phyloP scores from a whole-genome alignment of 768 basidiomycete genomes.

The Termitomyces sp. region DNA sequence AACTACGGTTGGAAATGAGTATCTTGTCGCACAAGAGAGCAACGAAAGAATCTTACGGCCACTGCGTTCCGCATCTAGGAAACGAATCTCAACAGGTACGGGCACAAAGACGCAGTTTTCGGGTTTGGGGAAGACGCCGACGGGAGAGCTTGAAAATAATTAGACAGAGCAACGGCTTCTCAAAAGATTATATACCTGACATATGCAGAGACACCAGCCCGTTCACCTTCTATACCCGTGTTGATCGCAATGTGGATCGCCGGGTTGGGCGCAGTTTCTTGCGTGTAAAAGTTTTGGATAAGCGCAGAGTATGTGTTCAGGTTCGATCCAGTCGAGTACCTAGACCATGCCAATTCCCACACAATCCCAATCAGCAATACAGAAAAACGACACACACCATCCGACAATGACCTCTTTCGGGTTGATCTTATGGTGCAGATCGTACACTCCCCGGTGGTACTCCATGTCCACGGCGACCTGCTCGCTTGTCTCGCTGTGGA shows the following conservation, averaged over 20 bases:
- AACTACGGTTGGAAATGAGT: conserved; percentile 38
- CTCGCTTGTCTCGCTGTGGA: conserved; percentile 88
- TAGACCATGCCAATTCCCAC: conserved; percentile 20
- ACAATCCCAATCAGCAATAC: neutral
- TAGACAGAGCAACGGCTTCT: conserved; percentile 4
- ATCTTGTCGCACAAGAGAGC: neutral
- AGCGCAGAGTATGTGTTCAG: conserved; percentile 94
- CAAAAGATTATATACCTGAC: conserved; percentile 52
- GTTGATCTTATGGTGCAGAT: conserved; percentile 79
- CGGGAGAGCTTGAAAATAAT: conserved; percentile 57
- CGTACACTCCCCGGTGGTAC: conserved; percentile 90
- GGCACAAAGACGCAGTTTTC: conserved; percentile 96
- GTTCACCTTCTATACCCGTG: conserved; percentile 63
- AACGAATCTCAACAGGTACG: conserved; percentile 80
- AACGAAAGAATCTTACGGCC: conserved; percentile 54
- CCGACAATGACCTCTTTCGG: conserved; percentile 90
- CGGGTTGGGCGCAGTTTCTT: conserved; percentile 83
- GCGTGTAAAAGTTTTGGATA: conserved; percentile 96
- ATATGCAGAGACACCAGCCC: conserved; percentile 80
- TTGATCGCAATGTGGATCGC: conserved; percentile 91
- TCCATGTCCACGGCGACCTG: conserved; percentile 97
- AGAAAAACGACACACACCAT: conserved; percentile 53
- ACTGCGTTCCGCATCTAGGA: conserved; percentile 78
- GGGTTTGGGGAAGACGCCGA: conserved; percentile 83
- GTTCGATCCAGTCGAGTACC: conserved; percentile 90